Evolutionary conservation across 2,329 filamentous ascomycete genomes (phyloP), one percentile per base, ranked within the genome.

Genomic region (Scolecobasidium constrictum): DNA sequence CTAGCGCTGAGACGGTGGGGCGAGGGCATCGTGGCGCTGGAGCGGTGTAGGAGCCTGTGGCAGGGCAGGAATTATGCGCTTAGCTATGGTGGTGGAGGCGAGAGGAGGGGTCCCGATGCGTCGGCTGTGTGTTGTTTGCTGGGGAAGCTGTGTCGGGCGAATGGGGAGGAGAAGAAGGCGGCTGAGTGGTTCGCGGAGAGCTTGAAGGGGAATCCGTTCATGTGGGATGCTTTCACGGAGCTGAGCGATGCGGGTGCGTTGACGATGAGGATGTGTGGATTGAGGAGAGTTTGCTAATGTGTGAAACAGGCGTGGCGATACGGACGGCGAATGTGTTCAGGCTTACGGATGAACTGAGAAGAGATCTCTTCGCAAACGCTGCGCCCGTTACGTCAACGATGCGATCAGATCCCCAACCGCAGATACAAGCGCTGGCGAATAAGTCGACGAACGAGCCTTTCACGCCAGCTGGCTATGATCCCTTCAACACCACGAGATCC

Each of bases 141-240:
- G 21, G 92, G 86, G 19, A 94, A 93, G 63, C 69, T 98, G 20
- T 90, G 87, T 66, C 78, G 83, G 38, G 85, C 77, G 2, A 81
- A 92, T 53, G 83, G 74, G 47, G 77, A 94, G 52, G 74, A 85
- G 53, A 83, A 83, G 55, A 87, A 85, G 61, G 88, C 92, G 5
- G 78, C 90, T 13, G 76, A 83, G 50, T 86, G 78, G 59, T 96
- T 92, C 57, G 86, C 94, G 51, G 86, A 93, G 47, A 78, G 88
- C 4, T 67, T 98, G 53, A 93, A 88, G 63, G 62, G 80, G 43
- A 98, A 96, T 55, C 88, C 92, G 2, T 90, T 96, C 62, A 92
- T 94, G 76, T 98, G 92, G 92, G 92, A 98, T 68, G 88, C 90
- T 0, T 96, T 96, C 54, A 79, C 81, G 17, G 82, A 78, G 13